Conservation (phyloP, 129 eudicot species). For the Lactuca sativa region DNA sequence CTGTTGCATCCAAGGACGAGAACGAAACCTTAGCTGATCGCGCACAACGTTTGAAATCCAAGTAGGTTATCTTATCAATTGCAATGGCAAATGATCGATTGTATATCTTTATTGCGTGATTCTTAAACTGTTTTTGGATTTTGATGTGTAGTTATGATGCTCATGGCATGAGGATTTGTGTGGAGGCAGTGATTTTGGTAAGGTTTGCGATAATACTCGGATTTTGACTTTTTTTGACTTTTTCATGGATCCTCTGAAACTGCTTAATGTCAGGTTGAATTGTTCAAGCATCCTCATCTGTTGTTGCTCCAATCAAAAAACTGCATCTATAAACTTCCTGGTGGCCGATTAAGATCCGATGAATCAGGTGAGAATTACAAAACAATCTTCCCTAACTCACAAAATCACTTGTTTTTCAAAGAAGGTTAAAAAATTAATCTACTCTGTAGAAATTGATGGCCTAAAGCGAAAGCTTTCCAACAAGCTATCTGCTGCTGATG, state of each 20-base stretch:
- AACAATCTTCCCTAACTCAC: neutral
- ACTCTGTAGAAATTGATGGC: conserved; percentile 55
- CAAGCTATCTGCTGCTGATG: conserved; percentile 57
- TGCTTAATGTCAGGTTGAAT: conserved; percentile 52
- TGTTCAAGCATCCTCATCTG: conserved; percentile 79
- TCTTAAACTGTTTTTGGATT: conserved; percentile 6
- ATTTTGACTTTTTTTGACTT: neutral
- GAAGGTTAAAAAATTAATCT: neutral
- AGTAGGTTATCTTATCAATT: conserved; percentile 26
- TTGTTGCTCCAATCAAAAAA: conserved; percentile 67
- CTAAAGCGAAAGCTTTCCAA: conserved; percentile 68
- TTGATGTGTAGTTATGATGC: conserved; percentile 49
- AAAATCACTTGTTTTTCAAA: neutral
- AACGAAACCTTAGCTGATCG: conserved; percentile 57
- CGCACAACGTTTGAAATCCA: conserved; percentile 54
- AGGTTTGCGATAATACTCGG: neutral
- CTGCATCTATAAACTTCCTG: conserved; percentile 70
- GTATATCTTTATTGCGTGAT: neutral
- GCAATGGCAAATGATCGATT: neutral
- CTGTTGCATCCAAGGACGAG: conserved; percentile 37
- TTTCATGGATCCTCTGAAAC: neutral
- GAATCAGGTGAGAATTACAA: conserved; percentile 57
- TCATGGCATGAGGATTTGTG: conserved; percentile 66
- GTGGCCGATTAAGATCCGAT: conserved; percentile 76
- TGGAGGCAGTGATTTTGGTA: conserved; percentile 81